Conservation (phyloP, 495 filamentous ascomycete species). For the Niebla homalea region DNA sequence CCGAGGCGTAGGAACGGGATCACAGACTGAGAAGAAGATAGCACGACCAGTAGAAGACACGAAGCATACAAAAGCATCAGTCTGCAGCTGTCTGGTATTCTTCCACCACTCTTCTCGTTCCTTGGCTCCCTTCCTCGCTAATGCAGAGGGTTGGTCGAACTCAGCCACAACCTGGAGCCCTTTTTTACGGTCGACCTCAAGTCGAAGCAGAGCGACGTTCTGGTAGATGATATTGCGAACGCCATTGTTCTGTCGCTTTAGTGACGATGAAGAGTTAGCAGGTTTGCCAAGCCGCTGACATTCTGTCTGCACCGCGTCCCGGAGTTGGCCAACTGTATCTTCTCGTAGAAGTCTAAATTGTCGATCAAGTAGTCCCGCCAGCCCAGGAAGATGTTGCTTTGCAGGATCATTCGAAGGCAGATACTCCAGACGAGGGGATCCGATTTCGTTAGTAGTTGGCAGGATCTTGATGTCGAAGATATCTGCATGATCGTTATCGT, state of each 20-base stretch:
- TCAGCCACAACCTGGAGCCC: constrained; percentile 42
- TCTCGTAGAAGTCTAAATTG: constrained; percentile 58
- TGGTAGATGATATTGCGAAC: constrained; percentile 21
- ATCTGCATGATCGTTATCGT: constrained; percentile 53
- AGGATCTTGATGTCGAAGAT: constrained; percentile 50
- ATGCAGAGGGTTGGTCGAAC: constrained; percentile 41
- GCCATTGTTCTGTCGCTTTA: constrained; percentile 16
- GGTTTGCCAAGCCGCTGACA: constrained; percentile 19
- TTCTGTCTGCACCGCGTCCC: constrained; percentile 39
- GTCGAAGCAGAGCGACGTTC: constrained; percentile 13
- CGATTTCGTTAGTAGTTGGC: constrained; percentile 50
- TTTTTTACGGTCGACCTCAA: constrained; percentile 23
- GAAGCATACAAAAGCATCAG: constrained; percentile 47
- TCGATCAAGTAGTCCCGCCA: constrained; percentile 49
- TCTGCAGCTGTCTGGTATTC: constrained; percentile 38
- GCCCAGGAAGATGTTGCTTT: constrained; percentile 42
- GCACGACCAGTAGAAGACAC: constrained; percentile 30
- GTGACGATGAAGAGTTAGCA: background rate
- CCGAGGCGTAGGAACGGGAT: constrained; percentile 8
- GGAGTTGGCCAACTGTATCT: constrained; percentile 49
- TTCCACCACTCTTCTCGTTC: constrained; percentile 47
- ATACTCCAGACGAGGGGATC: constrained; percentile 39
- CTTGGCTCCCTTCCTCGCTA: constrained; percentile 17
- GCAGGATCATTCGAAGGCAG: constrained; percentile 41
- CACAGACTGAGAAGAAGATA: constrained; percentile 43